phyloP scores from a whole-genome alignment of 169 alveolate species.

The Blepharisma undulans region DNA sequence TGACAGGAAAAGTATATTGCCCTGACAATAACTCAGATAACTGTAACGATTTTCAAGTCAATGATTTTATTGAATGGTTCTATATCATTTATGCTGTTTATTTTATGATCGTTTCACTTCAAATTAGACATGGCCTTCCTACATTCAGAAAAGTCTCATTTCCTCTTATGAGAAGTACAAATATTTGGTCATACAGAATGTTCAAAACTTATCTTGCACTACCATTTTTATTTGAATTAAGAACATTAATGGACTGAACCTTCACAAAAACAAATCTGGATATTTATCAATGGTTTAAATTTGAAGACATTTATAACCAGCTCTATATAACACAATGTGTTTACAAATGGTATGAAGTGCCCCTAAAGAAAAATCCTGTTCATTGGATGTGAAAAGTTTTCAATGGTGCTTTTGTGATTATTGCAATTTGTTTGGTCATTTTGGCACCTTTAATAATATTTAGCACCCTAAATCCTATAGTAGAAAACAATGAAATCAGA shows the following conservation, averaged over 20 bases:
- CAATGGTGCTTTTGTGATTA: conserved; percentile 34
- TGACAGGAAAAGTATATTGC: not conserved
- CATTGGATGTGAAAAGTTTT: conserved; percentile 33
- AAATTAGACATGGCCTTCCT: conserved; percentile 78
- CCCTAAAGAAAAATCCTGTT: conserved; percentile 24
- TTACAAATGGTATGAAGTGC: not conserved
- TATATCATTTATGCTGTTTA: conserved; percentile 66
- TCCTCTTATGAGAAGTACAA: conserved; percentile 44
- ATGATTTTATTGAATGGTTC: not conserved
- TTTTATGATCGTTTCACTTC: conserved; percentile 65
- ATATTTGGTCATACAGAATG: not conserved
- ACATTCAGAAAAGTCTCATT: conserved; percentile 53
- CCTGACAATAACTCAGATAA: not conserved
- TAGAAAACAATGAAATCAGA: not conserved
- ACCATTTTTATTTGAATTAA: conserved; percentile 85
- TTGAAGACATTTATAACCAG: conserved; percentile 72
- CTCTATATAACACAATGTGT: conserved; percentile 49
- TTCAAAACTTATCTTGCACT: conserved; percentile 64
- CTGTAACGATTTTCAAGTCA: conserved; percentile 32
- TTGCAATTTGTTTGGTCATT: conserved; percentile 36
- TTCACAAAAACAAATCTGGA: conserved; percentile 85
- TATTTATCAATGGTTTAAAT: conserved; percentile 82
- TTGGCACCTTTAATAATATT: conserved; percentile 69
- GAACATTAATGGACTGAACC: conserved; percentile 87
- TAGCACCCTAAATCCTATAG: conserved; percentile 69